Evolutionary conservation across 768 basidiomycete species (phyloP).

Genomic region (Psilocybe cubensis): DNA sequence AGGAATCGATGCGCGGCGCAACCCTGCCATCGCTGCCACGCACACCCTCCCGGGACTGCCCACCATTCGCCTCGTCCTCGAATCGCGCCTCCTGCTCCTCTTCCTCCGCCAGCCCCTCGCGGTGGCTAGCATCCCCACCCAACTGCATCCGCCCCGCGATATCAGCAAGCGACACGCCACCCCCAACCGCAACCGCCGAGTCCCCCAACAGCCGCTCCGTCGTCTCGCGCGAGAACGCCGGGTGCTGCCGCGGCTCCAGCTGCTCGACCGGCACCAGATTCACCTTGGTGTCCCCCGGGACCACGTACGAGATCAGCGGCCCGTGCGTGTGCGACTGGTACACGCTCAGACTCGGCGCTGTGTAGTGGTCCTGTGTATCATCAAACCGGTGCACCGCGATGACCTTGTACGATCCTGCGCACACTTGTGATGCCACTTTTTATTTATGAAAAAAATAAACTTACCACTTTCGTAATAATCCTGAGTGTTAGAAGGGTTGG

Average conservation of each 20-base stretch:
- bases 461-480: conserved; percentile 80
- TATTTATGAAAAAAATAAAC: conserved; percentile 20
- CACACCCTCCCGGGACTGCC: not conserved
- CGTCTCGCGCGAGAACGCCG: conserved; percentile 41
- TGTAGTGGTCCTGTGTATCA: conserved; percentile 33
- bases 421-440: not conserved
- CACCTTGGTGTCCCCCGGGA: conserved; percentile 42
- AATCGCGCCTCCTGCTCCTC: conserved; percentile 5
- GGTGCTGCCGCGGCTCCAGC: conserved; percentile 46
- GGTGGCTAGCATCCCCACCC: not conserved
- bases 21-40: conserved; percentile 13
- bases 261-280: conserved; percentile 49
- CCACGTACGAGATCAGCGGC: conserved; percentile 51
- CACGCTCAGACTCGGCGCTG: conserved; percentile 41
- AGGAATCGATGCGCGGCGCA: conserved; percentile 20
- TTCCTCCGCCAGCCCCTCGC: conserved; percentile 2
- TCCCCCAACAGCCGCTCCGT: conserved; percentile 13
- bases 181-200: not conserved
- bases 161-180: conserved; percentile 1
- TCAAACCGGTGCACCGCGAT: conserved; percentile 54
- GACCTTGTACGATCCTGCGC: conserved; percentile 66
- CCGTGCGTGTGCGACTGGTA: conserved; percentile 50
- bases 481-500: conserved; percentile 33
- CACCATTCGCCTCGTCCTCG: conserved; percentile 2
- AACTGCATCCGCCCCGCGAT: conserved; percentile 4